Percentiles rank a stretch among this genome's conserved stretches.
phyloP scores from a whole-genome alignment of 768 basidiomycete species.

The Clitopilus hobsonii region DNA sequence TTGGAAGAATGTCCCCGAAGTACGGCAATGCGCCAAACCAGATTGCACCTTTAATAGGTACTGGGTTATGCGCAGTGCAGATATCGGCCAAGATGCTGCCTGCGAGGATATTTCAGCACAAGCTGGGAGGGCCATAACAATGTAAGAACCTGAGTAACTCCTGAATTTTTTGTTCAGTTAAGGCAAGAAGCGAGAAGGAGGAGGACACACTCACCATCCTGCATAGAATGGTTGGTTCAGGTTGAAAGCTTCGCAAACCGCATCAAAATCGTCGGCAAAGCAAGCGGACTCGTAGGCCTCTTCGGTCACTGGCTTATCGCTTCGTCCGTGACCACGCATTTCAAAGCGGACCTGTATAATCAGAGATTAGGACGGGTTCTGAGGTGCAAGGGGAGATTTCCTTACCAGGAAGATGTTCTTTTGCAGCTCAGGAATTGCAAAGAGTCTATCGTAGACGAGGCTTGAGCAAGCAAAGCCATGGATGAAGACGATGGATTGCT shows the following conservation, averaged over 20 bases:
- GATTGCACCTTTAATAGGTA: constrained; percentile 8
- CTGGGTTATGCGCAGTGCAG: constrained; percentile 8
- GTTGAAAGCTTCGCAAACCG: constrained; percentile 2
- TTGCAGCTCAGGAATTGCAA: constrained; percentile 22
- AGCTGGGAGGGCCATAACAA: background rate
- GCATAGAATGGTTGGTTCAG: background rate
- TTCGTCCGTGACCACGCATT: constrained; percentile 13
- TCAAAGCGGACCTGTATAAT: constrained; percentile 10
- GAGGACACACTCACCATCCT: background rate
- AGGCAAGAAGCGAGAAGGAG: background rate
- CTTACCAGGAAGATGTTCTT: constrained; percentile 20
- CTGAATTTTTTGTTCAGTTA: background rate
- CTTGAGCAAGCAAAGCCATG: constrained; percentile 34
- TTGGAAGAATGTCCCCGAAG: constrained; percentile 9
- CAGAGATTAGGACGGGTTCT: background rate
- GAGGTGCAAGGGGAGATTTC: background rate
- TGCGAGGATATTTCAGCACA: background rate
- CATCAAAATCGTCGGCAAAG: constrained; percentile 13
- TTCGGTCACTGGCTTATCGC: constrained; percentile 8
- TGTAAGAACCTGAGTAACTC: background rate
- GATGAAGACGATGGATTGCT: constrained; percentile 34
- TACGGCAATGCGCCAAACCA: constrained; percentile 11
- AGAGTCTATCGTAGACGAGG: constrained; percentile 31
- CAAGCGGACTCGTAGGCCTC: constrained; percentile 8
- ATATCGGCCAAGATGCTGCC: constrained; percentile 9